Conservation (phyloP, 768 basidiomycete species). For the Omphalotus guepiniiformis region DNA sequence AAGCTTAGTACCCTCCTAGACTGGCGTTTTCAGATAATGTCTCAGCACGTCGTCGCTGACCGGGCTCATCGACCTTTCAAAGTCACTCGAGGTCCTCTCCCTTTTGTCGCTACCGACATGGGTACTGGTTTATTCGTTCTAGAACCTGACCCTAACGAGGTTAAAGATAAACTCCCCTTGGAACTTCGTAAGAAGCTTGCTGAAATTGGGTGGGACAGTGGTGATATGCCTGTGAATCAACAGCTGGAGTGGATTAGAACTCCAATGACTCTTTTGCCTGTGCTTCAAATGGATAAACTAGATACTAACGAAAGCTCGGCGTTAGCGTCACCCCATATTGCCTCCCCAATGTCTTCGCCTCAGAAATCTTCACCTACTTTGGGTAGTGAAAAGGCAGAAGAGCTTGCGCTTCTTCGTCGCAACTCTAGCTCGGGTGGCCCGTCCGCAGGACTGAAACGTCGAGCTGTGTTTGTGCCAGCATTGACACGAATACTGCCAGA, state of each 20-base stretch:
- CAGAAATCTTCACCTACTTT: conserved; percentile 19
- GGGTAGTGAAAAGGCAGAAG: conserved; percentile 23
- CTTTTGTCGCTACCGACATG: conserved; percentile 73
- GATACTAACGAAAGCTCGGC: conserved; percentile 26
- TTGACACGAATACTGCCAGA: conserved; percentile 51
- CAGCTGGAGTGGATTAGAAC: conserved; percentile 55
- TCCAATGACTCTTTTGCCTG: conserved; percentile 64
- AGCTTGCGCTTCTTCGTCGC: conserved; percentile 41
- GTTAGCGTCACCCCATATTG: conserved; percentile 25
- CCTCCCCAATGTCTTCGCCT: conserved; percentile 30
- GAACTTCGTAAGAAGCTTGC: conserved; percentile 63
- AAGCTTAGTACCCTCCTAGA: conserved; percentile 55
- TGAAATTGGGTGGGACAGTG: conserved; percentile 73
- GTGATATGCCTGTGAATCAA: conserved; percentile 50
- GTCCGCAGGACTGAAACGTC: conserved; percentile 45
- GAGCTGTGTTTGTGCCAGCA: conserved; percentile 63
- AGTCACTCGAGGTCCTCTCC: conserved; percentile 61
- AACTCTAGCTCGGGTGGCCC: conserved; percentile 52
- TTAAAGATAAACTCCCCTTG: conserved; percentile 51
- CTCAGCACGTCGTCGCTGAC: conserved; percentile 58
- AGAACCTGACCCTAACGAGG: conserved; percentile 47
- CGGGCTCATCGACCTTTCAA: conserved; percentile 66
- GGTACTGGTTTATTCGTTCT: conserved; percentile 57
- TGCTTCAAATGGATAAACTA: conserved; percentile 49
- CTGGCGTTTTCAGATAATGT: conserved; percentile 67